These are phyloP conservation scores for Metrosideros polymorpha DNA, from an alignment of 441 rosid species.

Conservation along the genomic window DNA sequence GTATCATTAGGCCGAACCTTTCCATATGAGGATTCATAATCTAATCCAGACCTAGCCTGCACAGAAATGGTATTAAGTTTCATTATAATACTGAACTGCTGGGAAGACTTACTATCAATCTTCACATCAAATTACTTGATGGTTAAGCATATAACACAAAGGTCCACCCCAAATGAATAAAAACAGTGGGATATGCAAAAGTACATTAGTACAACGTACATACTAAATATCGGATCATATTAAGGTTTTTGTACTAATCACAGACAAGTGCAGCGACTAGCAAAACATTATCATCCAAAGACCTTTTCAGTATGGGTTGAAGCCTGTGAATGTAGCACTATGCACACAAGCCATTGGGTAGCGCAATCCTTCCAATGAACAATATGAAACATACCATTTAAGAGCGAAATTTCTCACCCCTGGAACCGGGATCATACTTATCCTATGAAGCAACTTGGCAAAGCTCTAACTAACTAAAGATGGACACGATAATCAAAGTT, in stretches of 20 bases:
- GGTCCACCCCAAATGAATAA: not conserved
- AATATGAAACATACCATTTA: not conserved
- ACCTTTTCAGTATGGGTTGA: not conserved
- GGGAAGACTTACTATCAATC: not conserved
- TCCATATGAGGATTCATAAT: conserved; percentile 88
- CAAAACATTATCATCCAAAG: not conserved
- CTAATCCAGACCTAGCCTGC: conserved; percentile 94
- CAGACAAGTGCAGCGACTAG: not conserved
- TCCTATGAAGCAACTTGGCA: not conserved
- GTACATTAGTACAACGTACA: not conserved
- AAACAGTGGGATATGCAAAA: not conserved
- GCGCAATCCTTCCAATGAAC: not conserved
- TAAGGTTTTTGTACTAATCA: not conserved
- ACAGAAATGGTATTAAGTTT: not conserved
- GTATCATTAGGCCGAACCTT: conserved; percentile 75
- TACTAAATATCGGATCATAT: not conserved
- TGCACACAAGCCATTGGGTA: not conserved
- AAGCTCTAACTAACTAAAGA: not conserved
- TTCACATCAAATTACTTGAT: not conserved
- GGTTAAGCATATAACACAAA: not conserved
- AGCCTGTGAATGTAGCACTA: not conserved
- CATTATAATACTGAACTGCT: not conserved
- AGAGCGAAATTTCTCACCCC: not conserved
- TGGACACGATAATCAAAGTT: not conserved
- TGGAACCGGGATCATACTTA: not conserved